Base-by-base conservation (phyloP, 2,329 filamentous ascomycete genomes). In the Penicillium decumbens region DNA sequence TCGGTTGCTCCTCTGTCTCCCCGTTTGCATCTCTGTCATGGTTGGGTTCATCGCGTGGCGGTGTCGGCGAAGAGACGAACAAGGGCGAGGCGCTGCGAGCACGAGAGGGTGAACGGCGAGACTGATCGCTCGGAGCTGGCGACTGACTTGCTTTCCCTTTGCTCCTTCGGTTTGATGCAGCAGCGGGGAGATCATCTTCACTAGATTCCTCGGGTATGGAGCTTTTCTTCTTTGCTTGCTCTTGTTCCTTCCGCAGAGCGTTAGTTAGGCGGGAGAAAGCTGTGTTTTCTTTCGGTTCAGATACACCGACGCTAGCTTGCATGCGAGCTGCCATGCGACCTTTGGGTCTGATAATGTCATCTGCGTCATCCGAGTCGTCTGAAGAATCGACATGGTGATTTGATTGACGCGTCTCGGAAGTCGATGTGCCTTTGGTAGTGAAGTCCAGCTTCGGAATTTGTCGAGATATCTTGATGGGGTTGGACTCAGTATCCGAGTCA, bases 321-420 rank as follows among this genome's bases (percentile, higher is more conserved):
- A 89, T 82, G 44, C 81, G 77, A 13, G 84, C 77, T 10, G 84
- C 84, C 57, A 88, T 74, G 45, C 80, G 79, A 23, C 85, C 84
- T 47, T 79, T 77, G 0, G 85, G 85, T 39, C 77, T 68, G 41
- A 79, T 71, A 27, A 70, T 74, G 29, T 77, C 74, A n/a, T 77
- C 76, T 18, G 64, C 61, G n/a, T 65, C 63, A 13, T 61, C 61
- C 0, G 58, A 56, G 24, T 63, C 65, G 15, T 54, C 47, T 6
- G 52, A 51, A 4, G 43, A 40, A 28, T 56, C 46, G 23, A 47
- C 44, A 4, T 20, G 18, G 25, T 45, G 43, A 41, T 32, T 42
- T 23, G 25, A 13, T 42, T 50, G 30, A 24, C 33, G 30, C 18
- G 38, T 32, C 25, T 50, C 20, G n/a, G 43, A 6, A 28, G 48